phyloP scores from a whole-genome alignment of 768 basidiomycete genomes.

The Psilocybe subaeruginosa region DNA sequence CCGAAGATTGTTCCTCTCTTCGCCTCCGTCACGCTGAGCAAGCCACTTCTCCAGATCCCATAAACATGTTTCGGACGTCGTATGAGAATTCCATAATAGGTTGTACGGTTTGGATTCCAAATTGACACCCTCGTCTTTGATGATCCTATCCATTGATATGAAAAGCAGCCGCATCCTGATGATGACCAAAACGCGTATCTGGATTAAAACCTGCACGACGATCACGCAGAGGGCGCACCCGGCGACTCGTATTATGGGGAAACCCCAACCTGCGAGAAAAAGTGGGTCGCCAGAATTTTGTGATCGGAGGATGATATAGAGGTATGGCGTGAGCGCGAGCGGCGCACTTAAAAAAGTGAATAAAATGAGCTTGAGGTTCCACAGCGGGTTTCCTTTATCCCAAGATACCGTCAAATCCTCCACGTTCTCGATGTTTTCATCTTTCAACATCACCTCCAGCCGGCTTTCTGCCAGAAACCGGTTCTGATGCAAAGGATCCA shows the following conservation, averaged over 20 bases:
- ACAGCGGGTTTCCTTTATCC: conserved; percentile 2
- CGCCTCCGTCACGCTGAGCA: background rate
- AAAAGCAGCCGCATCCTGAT: conserved; percentile 12
- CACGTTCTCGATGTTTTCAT: conserved; percentile 15
- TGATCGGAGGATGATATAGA: conserved; percentile 4
- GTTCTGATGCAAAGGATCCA: conserved; percentile 7
- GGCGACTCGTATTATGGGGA: conserved; percentile 10
- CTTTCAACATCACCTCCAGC: conserved; percentile 11
- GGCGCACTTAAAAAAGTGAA: conserved; percentile 1
- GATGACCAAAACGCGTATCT: conserved; percentile 12
- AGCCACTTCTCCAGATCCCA: conserved; percentile 9
- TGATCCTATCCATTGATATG: conserved; percentile 6
- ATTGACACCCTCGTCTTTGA: conserved; percentile 1
- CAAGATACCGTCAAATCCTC: conserved; percentile 12
- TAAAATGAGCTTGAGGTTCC: conserved; percentile 10
- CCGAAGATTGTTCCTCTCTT: background rate
- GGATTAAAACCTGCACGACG: conserved; percentile 6
- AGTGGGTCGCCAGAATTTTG: background rate
- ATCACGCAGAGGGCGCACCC: conserved; percentile 9
- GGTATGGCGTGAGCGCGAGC: conserved; percentile 9
- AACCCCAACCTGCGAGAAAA: conserved; percentile 9
- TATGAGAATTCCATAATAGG: conserved; percentile 4
- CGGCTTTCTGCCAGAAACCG: conserved; percentile 16
- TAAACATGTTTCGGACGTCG: conserved; percentile 10
- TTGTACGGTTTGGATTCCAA: background rate